Base-by-base conservation (phyloP, 1,284 basidiomycete genomes). In the Thelephora terrestris region DNA sequence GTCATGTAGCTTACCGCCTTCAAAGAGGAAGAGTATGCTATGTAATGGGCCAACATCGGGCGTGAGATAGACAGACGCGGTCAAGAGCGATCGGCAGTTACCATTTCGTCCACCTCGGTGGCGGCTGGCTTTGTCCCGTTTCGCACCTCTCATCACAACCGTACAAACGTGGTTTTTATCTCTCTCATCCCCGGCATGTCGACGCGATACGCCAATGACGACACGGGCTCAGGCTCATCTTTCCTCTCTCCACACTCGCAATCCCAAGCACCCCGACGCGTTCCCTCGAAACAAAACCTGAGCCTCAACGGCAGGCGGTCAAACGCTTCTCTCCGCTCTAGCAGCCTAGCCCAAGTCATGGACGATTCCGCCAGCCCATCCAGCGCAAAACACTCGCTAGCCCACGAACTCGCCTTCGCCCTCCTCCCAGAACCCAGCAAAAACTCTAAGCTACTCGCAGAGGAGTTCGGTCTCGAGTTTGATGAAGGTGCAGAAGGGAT, bases 381-480 rank as follows among this genome's bases (percentile, higher is more conserved):
- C 21, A 73, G 68, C 53, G 75, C 75, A 24, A 65, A 73, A 52
- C 76, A 81, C 61, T 90, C 86, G 3, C 73, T 90, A 25, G 86
- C 86, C 6, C 86, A 90, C 63, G 86, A 90, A 59, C 75, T 90
- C 34, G 86, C 87, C 6, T 77, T 81, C 25, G 86, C 86, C 18
- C 71, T 90, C 45, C 85, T 89, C 77, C 86, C 86, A 29, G 86
- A 89, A 64, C 87, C 86, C 0, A 81, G 74, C 49, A 71, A 75
- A 32, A 75, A 82, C 39, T 87, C 85, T 14, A 82, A 78, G 61
- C 61, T 87, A 40, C 70, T 90, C 9, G 84, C 85, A 20, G 86
- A 89, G 61, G 87, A 90, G 63, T 85, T 90, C 55, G 86, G 86
- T 9, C 82, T 90, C 53, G 87, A 90, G 60, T 89, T 85, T 56